A percentile compares a stretch with the other conserved stretches of the same genome.
phyloP scores from a whole-genome alignment of 2,329 filamentous ascomycete species.

The Epichloe uncinata region DNA sequence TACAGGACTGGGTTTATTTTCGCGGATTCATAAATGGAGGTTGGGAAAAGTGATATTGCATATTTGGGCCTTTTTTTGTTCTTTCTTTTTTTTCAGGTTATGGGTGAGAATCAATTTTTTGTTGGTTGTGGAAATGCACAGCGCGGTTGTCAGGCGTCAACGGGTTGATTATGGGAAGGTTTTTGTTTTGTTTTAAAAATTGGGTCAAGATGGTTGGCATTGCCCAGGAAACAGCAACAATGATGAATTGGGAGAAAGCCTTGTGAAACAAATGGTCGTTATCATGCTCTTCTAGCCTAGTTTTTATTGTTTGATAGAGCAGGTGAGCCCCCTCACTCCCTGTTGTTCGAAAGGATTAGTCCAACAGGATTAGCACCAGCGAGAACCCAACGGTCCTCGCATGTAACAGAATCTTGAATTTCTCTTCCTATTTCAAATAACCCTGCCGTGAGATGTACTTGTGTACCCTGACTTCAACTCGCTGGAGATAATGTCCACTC shows the following conservation, averaged over 20 bases:
- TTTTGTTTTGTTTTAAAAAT: neutral
- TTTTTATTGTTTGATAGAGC: neutral
- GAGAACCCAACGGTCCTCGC: neutral
- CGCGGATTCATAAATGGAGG: neutral
- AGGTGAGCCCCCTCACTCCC: neutral
- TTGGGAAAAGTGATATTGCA: neutral
- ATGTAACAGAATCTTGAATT: neutral
- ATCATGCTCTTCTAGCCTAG: neutral
- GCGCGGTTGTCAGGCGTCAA: neutral
- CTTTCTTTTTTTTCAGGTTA: neutral
- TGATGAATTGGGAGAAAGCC: neutral
- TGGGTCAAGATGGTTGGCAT: neutral
- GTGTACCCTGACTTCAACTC: neutral
- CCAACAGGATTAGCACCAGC: neutral
- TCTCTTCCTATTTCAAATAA: neutral
- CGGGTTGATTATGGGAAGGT: neutral
- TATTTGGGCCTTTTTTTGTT: neutral
- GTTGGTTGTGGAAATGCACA: neutral
- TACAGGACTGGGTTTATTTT: neutral
- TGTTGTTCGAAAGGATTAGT: neutral
- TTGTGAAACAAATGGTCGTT: neutral
- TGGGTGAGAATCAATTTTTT: neutral
- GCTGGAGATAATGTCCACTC: neutral
- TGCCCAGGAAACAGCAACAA: neutral
- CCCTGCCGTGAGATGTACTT: too few relatives aligned